Evolutionary conservation across 2,329 filamentous ascomycete genomes (phyloP), one percentile per base, ranked within the genome.

Genomic region (Xylariales sp.): DNA sequence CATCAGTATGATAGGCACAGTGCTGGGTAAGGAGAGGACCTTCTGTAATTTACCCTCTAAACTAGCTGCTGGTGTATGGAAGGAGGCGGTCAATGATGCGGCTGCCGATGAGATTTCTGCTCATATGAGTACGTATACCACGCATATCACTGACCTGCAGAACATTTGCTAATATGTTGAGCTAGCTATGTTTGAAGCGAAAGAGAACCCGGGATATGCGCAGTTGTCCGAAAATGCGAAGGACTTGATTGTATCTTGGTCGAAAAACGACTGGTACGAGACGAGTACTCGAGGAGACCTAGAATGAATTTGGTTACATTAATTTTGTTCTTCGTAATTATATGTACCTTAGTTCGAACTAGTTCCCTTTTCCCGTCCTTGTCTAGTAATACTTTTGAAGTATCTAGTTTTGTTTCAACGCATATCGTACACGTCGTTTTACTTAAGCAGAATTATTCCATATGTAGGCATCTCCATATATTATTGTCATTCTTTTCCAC

Each of bases 31-130:
- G 58, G 85, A 94, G 69, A 86, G 96, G 73, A 98, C 95, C 0
- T 99, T 98, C 78, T 97, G 94, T 81, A 93, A 93, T 66, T 78
- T 97, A 62, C 93, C 94, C 1, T 85, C 85, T 71, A 86, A 84
- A 64, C 81, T 80, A 64, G 68, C 73, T 5, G 80, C 86, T 68
- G 81, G 87, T 75, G 70, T 85, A 74, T 97, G 93, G 91, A 84
- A 85, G 70, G 86, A 88, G 74, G 90, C 89, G 3, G 83, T 94
- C 64, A 99, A 98, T 77, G 90, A 97, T 68, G 89, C 87, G 74
- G 93, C 91, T 0, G 83, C 81, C 10, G 93, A 97, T 74, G 96
- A 98, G 82, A 89, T 90, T 0, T 82, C 83, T 70, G 95, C 95
- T 34, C 96, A 98, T 80, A 93, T 90, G 83, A 83, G 87, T 85